Base-by-base conservation (phyloP, 306 rosid genomes). In the Cicer yamashitae region DNA sequence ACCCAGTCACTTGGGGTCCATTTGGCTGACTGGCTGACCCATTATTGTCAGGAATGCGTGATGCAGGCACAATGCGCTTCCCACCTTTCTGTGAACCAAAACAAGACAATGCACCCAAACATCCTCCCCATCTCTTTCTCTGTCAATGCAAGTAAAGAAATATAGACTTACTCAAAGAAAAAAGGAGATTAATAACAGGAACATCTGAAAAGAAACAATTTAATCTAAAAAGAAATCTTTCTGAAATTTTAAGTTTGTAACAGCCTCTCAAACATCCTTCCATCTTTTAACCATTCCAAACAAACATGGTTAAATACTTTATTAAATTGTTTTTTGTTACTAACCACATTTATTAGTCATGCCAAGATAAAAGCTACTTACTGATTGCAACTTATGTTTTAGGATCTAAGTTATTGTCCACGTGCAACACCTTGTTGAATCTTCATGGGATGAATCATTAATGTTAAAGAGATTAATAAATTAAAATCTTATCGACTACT, bases 101-200 rank as follows among this genome's bases (percentile, higher is more conserved):
- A 78, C 99, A 96, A 71, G 96, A 90, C 58, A 96, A 84, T 73
- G 97, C 94, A 85, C 91, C 86, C 94, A 66, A 90, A 78, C 97
- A 96, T 78, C 98, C 99, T 76, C 92, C 97, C 99, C 99, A 96
- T 86, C 97, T 89, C 91, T 92, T 96, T 70, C 89, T 82, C 99
- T 96, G 98, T 76, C 85, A 82, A 86, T 48, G 70, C 63, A 82
- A 71, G 46, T 40, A 15, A 77, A 78, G 71, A 45, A 80, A 60
- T 58, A 58, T 18, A 76, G 73, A 53, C 7, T 78, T 54, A 60
- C 43, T 68, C 63, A 57, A 83, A 65, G 41, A 17, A 63, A 54
- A 52, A 67, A 78, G 58, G 53, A 66, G 37, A 75, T 15, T 11
- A 74, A 70, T 22, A 70, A 67, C 63, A 39, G 17, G 78, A 38